These are phyloP conservation scores for Malania oleifera DNA, from an alignment of 164 flowering plant genomes.

Conservation along the genomic window DNA sequence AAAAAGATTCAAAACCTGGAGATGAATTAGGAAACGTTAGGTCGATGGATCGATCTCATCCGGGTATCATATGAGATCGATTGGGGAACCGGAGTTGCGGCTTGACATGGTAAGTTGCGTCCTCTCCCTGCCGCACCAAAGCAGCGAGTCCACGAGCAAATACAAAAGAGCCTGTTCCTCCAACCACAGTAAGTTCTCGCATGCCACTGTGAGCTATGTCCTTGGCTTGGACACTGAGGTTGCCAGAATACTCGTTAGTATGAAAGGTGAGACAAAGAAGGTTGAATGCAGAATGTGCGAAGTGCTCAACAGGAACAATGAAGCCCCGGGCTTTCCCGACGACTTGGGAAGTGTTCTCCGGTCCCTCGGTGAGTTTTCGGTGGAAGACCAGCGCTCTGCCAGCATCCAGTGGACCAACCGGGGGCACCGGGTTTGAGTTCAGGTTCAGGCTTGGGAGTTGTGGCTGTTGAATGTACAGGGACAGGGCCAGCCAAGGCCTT, in stretches of 20 bases:
- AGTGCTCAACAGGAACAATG: constrained; percentile 55
- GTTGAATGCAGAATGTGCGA: constrained; percentile 62
- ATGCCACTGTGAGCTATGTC: constrained; percentile 27
- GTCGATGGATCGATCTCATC: too few species aligned
- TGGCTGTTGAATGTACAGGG: constrained; percentile 73
- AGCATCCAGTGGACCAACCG: constrained; percentile 10
- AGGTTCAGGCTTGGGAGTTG: constrained; percentile 10
- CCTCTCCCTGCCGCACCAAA: constrained; percentile 35
- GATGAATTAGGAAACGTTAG: too few species aligned
- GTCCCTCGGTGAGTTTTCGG: constrained; percentile 62
- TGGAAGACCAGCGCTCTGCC: constrained; percentile 58
- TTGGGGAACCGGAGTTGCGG: constrained; percentile 56
- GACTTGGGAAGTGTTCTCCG: constrained; percentile 56
- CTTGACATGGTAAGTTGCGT: constrained; percentile 50
- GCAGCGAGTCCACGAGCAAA: constrained; percentile 74
- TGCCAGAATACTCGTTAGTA: constrained; percentile 52
- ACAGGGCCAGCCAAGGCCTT: constrained; percentile 41
- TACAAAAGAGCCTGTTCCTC: constrained; percentile 86
- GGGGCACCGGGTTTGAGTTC: too few species aligned
- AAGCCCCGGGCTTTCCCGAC: constrained; percentile 82
- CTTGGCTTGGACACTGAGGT: constrained; percentile 58
- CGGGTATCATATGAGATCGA: constrained; percentile 24
- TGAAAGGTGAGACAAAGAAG: constrained; percentile 64
- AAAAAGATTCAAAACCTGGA: too few species aligned
- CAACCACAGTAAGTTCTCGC: constrained; percentile 63